A percentile compares a stretch with the other conserved stretches of the same genome.
Conservation (phyloP, 2,329 filamentous ascomycete species). For the Aspergillus sp. region DNA sequence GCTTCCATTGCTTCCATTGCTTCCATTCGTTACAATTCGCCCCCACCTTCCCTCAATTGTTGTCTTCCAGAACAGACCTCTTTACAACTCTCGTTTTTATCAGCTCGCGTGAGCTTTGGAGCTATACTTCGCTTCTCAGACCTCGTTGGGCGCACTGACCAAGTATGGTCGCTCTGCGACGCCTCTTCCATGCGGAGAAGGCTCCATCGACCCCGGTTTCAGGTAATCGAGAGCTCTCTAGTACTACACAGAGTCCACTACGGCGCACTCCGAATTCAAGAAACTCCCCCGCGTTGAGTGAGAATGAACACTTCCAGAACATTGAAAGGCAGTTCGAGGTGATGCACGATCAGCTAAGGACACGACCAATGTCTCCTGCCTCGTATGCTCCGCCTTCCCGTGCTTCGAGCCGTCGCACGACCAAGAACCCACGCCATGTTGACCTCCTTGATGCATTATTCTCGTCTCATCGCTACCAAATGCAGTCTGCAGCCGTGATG, state of each 20-base stretch:
- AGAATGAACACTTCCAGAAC: slow-evolving; percentile 40
- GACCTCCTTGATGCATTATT: slow-evolving; percentile 47
- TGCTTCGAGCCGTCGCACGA: slow-evolving; percentile 26
- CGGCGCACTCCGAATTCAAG: slow-evolving; percentile 17
- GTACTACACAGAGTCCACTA: slow-evolving; percentile 1
- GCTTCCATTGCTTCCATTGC: background rate
- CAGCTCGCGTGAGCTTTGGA: background rate
- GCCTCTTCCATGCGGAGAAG: slow-evolving; percentile 39
- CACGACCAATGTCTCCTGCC: slow-evolving; percentile 33
- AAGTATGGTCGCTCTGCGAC: slow-evolving; percentile 41
- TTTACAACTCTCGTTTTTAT: background rate
- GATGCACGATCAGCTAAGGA: slow-evolving; percentile 40
- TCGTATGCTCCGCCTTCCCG: slow-evolving; percentile 31
- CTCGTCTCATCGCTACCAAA: slow-evolving; percentile 37
- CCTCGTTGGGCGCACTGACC: slow-evolving; percentile 1
- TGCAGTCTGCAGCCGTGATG: slow-evolving; percentile 26
- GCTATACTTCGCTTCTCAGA: background rate
- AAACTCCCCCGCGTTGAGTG: slow-evolving; percentile 28
- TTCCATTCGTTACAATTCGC: slow-evolving; percentile 10
- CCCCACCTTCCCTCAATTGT: slow-evolving; percentile 8
- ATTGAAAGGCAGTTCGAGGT: slow-evolving; percentile 47
- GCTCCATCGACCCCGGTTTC: slow-evolving; percentile 18
- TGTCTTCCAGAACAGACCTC: background rate
- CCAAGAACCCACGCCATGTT: slow-evolving; percentile 40
- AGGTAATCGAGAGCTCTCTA: slow-evolving; percentile 15